A percentile compares a stretch with the other conserved stretches of the same genome.
Conservation (phyloP, 2,329 filamentous ascomycete genomes). For the Pseudocercospora musae region DNA sequence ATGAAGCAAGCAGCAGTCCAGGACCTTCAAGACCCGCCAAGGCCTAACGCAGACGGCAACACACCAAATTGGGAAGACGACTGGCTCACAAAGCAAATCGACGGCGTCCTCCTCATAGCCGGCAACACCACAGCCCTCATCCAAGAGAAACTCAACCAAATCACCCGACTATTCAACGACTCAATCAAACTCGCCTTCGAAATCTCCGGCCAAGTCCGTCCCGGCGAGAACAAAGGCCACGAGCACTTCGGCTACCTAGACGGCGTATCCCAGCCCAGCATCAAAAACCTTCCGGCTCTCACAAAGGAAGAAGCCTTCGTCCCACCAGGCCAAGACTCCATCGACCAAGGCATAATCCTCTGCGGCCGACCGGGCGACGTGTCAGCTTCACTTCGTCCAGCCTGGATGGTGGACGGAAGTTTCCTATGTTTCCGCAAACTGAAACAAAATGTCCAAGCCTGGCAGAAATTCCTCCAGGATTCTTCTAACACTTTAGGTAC, state of each 20-base stretch:
- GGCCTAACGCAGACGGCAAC: slow-evolving; percentile 22
- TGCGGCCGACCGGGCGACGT: slow-evolving; percentile 39
- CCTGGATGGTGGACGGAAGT: slow-evolving; percentile 46
- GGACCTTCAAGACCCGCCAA: slow-evolving; percentile 28
- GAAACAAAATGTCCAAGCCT: slow-evolving; percentile 46
- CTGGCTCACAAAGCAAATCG: slow-evolving; percentile 36
- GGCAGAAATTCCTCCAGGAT: slow-evolving; percentile 40
- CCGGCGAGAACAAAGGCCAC: slow-evolving; percentile 37
- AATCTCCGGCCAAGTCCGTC: slow-evolving; percentile 36
- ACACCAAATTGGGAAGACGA: slow-evolving; percentile 23
- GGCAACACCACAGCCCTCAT: slow-evolving; percentile 33
- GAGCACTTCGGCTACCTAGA: slow-evolving; percentile 47
- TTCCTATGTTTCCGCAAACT: slow-evolving; percentile 47
- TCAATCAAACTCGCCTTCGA: slow-evolving; percentile 33
- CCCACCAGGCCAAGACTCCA: slow-evolving; percentile 35
- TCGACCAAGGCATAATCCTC: slow-evolving; percentile 39
- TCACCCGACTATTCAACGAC: slow-evolving; percentile 33
- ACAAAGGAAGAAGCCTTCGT: slow-evolving; percentile 16
- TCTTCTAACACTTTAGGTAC: slow-evolving; percentile 32
- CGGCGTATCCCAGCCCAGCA: slow-evolving; percentile 42
- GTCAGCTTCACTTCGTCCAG: slow-evolving; percentile 22
- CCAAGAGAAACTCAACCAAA: slow-evolving; percentile 28
- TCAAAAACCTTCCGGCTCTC: slow-evolving; percentile 34
- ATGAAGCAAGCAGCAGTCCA: slow-evolving; percentile 33
- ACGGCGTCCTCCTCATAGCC: slow-evolving; percentile 38